Base-by-base conservation (phyloP, 176 grass and related monocot species). In the Hordeum vulgare region DNA sequence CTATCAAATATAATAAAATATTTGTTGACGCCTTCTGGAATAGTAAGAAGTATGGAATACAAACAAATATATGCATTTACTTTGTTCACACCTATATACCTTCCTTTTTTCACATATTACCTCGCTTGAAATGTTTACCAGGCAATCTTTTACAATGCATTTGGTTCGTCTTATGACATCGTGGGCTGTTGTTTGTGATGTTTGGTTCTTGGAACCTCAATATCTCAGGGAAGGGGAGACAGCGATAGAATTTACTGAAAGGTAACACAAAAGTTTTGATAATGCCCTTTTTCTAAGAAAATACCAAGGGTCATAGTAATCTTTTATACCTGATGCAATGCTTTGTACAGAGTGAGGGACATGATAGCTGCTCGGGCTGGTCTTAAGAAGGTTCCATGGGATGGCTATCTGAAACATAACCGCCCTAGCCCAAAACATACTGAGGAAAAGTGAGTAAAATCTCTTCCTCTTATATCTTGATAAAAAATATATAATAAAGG, bases 11-110 rank as follows among this genome's bases (percentile, higher is more conserved):
- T 85, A 99, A 99, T 82, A 99, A 96, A 90, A 96, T 99, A 88
- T 99, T 99, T 71, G 96, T 99, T 77, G 96, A 99, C 39, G 96
- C 96, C 74, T 99, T 99, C 75, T 99, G 96, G 96, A 99, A 99
- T 88, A 99, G 96, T 91, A 99, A 99, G 81, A 99, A 96, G 96
- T 99, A 86, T 95, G 90, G 65, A 87, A 26, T 73, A 61, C 71
- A 61, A 81, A 80, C 33, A 37, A 44, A 10, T 15, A 42, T 36
- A 67, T 17, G 60, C 61, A 81, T 69, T 49, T 89, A 31, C 21
- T 70, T 75, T 57, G 12, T 71, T 47, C 34, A 10, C 14, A 25
- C 26, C 41, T 74, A 11, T 59, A 59, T 74, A 62, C 6, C 65
- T 85, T 86, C 15, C 24, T 10, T 81, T 45, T 56, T 84, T 66